phyloP scores from a whole-genome alignment of 75 land plant genomes.

The Cunninghamia lanceolata region DNA sequence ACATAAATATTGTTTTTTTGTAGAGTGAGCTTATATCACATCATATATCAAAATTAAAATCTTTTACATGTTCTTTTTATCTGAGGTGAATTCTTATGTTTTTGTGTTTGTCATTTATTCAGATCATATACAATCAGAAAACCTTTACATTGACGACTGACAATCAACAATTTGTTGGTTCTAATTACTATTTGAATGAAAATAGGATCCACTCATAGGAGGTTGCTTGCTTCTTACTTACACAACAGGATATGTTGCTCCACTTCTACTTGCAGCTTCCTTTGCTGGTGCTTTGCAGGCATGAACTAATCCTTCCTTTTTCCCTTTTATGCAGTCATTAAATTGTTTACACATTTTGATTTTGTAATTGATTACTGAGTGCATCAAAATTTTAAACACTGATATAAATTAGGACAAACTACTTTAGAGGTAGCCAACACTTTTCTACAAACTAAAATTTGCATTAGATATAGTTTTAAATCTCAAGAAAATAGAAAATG shows the following conservation, averaged over 20 bases:
- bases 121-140: background rate
- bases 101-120: background rate
- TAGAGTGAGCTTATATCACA: background rate
- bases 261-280: constrained; percentile 95
- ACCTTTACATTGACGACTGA: background rate
- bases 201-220: constrained; percentile 91
- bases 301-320: background rate
- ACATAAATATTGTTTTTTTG: background rate
- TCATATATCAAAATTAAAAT: background rate
- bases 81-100: background rate
- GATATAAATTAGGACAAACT: background rate
- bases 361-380: background rate
- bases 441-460: too few species aligned
- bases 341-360: background rate
- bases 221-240: constrained; percentile 85
- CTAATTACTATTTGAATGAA: background rate
- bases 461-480: too few species aligned
- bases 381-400: background rate
- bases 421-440: background rate
- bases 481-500: too few species aligned
- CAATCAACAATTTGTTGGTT: background rate
- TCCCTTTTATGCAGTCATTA: background rate
- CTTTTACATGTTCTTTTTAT: background rate
- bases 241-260: constrained; percentile 95
- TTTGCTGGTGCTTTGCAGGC: constrained; percentile 99